These are phyloP conservation scores for Suillus fuscotomentosus DNA, from an alignment of 768 basidiomycete genomes.

Conservation along the genomic window DNA sequence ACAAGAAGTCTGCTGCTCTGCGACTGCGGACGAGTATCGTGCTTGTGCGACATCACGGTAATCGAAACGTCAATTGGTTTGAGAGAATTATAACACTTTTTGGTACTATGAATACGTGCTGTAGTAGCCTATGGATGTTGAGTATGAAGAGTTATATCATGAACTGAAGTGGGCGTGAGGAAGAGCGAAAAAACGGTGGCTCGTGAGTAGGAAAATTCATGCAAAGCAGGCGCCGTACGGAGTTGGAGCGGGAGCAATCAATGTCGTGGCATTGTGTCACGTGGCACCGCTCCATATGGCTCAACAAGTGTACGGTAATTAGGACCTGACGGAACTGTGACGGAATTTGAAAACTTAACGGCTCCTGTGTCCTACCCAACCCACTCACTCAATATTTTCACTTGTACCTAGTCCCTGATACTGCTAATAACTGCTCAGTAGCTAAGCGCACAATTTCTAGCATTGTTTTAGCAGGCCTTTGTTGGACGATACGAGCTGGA, in stretches of 20 bases:
- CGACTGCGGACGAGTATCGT: conserved; percentile 22
- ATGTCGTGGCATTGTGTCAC: too few relatives aligned
- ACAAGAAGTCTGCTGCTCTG: conserved; percentile 31
- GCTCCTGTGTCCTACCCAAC: too few relatives aligned
- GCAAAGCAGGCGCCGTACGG: background rate
- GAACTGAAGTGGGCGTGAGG: background rate
- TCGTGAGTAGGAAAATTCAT: background rate
- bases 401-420: too few relatives aligned
- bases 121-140: background rate
- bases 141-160: background rate
- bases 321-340: too few relatives aligned
- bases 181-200: background rate
- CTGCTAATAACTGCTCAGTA: too few relatives aligned
- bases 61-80: background rate
- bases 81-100: background rate
- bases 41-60: conserved; percentile 24
- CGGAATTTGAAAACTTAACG: too few relatives aligned
- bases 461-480: too few relatives aligned
- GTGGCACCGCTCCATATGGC: too few relatives aligned
- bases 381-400: too few relatives aligned
- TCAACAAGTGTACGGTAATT: too few relatives aligned
- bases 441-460: too few relatives aligned
- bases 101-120: background rate
- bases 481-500: too few relatives aligned
- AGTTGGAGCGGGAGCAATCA: background rate